phyloP scores from a whole-genome alignment of 2,329 filamentous ascomycete species.

The Colletotrichum tabaci region DNA sequence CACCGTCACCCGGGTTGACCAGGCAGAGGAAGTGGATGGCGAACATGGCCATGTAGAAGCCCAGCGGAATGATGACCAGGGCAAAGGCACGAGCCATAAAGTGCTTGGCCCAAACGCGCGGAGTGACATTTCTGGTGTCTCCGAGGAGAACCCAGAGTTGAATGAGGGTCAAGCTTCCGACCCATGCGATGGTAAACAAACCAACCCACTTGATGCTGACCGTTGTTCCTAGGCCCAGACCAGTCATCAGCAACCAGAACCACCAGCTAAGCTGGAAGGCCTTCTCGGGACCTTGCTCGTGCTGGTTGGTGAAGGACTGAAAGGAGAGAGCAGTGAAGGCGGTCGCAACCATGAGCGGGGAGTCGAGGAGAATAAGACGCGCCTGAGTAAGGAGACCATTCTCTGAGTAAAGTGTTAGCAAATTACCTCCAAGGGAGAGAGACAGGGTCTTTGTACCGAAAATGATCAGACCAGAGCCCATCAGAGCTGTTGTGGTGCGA shows the following conservation, averaged over 20 bases:
- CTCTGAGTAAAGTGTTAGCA: slow-evolving; percentile 69
- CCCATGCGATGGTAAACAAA: slow-evolving; percentile 98
- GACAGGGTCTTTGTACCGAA: slow-evolving; percentile 75
- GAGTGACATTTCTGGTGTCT: slow-evolving; percentile 87
- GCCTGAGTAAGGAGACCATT: slow-evolving; percentile 97
- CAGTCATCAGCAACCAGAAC: slow-evolving; percentile 95
- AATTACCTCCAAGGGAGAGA: background rate
- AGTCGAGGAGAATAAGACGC: slow-evolving; percentile 95
- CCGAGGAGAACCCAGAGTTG: slow-evolving; percentile 97
- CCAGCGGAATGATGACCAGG: slow-evolving; percentile 87
- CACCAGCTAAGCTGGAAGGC: slow-evolving; percentile 95
- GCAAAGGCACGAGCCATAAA: slow-evolving; percentile 92
- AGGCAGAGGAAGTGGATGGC: slow-evolving; percentile 96
- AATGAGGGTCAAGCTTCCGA: slow-evolving; percentile 88
- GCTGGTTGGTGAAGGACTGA: slow-evolving; percentile 95
- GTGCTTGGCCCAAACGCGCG: slow-evolving; percentile 92
- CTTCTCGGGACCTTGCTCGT: slow-evolving; percentile 90
- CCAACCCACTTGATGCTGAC: slow-evolving; percentile 99
- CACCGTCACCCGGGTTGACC: slow-evolving; percentile 94
- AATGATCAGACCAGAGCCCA: slow-evolving; percentile 89
- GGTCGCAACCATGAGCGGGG: slow-evolving; percentile 92
- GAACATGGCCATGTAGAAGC: slow-evolving; percentile 98
- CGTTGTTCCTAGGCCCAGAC: slow-evolving; percentile 89
- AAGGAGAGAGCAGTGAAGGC: slow-evolving; percentile 92
- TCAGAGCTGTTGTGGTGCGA: slow-evolving; percentile 84